Conservation (phyloP, 2,329 filamentous ascomycete genomes). For the Ophiosphaerella herpotricha region DNA sequence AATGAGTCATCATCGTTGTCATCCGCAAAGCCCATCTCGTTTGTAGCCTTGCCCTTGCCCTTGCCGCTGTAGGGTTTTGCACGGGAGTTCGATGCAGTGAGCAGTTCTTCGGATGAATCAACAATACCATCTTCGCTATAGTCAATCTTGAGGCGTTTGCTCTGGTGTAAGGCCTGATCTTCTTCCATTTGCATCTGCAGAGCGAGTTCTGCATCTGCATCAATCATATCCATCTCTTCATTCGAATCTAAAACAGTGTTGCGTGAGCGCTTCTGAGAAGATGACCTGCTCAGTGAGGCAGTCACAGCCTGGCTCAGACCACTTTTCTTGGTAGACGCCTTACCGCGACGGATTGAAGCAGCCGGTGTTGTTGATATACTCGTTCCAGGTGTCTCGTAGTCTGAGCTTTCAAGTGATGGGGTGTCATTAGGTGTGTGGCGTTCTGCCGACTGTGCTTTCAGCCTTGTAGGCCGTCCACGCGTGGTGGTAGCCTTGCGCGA, state of each 20-base stretch:
- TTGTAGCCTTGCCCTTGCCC: conserved; percentile 19
- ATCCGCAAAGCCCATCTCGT: not conserved
- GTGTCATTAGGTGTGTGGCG: conserved; percentile 35
- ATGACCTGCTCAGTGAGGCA: conserved; percentile 16
- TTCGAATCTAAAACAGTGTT: conserved; percentile 30
- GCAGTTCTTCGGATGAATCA: conserved; percentile 20
- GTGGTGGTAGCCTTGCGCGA: conserved; percentile 15
- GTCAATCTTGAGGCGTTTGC: conserved; percentile 45
- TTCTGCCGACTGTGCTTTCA: conserved; percentile 13
- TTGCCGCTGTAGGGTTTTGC: conserved; percentile 19
- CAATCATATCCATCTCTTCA: conserved; percentile 38
- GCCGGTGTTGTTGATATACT: conserved; percentile 62
- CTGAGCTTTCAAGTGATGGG: conserved; percentile 48
- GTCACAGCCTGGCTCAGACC: conserved; percentile 21
- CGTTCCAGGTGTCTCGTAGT: conserved; percentile 66
- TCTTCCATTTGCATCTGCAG: conserved; percentile 60
- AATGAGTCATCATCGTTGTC: conserved; percentile 13
- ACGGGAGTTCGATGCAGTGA: conserved; percentile 12
- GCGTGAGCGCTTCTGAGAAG: conserved; percentile 32
- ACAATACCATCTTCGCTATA: conserved; percentile 36
- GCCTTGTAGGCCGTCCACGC: conserved; percentile 12
- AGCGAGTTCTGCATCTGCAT: conserved; percentile 60
- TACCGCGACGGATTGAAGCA: conserved; percentile 38
- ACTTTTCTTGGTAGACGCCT: conserved; percentile 30
- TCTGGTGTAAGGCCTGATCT: conserved; percentile 51